Conservation (phyloP, 108 stramenopile genomes). For the Discostella stelligeroides region DNA sequence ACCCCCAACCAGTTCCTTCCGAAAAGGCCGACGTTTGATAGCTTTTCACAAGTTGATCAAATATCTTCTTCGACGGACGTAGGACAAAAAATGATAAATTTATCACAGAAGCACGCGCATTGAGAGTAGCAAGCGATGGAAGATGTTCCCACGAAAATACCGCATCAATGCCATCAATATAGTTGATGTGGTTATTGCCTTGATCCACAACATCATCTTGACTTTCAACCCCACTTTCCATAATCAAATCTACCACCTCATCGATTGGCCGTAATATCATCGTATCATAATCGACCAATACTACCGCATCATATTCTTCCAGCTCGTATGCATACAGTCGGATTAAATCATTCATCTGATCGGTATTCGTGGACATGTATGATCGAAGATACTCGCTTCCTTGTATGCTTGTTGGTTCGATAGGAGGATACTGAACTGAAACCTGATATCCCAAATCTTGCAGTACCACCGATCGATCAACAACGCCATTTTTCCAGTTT, state of each 20-base stretch:
- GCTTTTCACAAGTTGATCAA: constrained; percentile 2
- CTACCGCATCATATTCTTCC: constrained; percentile 41
- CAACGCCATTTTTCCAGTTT: neutral
- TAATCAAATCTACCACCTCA: constrained; percentile 40
- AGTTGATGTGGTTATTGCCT: neutral
- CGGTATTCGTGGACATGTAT: constrained; percentile 4
- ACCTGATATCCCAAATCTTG: constrained; percentile 42
- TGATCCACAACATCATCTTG: neutral
- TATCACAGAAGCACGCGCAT: constrained; percentile 36
- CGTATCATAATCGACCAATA: constrained; percentile 48
- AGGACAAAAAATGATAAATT: constrained; percentile 45
- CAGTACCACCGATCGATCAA: constrained; percentile 29
- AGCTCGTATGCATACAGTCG: constrained; percentile 39
- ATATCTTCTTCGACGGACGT: constrained; percentile 38
- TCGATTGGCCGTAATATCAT: constrained; percentile 34
- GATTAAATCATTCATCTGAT: constrained; percentile 28
- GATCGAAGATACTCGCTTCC: constrained; percentile 31
- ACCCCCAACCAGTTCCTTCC: constrained; percentile 55
- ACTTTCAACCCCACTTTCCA: constrained; percentile 1
- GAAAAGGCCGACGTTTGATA: constrained; percentile 23
- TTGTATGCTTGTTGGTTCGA: neutral
- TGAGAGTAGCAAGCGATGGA: constrained; percentile 12
- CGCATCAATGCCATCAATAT: constrained; percentile 15
- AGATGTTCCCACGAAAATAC: constrained; percentile 54
- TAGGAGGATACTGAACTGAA: constrained; percentile 17